Evolutionary conservation across 1,284 basidiomycete genomes (phyloP).

Genomic region (Athelia sp.): DNA sequence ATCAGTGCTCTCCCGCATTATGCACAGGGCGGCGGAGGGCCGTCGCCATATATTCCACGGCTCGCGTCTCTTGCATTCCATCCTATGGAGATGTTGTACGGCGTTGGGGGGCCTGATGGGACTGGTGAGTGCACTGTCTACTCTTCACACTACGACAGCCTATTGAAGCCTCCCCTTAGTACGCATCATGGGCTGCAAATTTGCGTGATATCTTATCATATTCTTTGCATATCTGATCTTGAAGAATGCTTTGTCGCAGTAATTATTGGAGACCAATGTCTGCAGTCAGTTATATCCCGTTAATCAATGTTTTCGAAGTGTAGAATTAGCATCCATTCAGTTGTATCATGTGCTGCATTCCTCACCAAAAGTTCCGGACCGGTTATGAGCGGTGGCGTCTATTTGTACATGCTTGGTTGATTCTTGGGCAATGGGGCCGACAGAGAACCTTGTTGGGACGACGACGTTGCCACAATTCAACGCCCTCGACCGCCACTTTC

Average conservation of each 20-base stretch:
- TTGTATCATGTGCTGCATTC: too few species aligned
- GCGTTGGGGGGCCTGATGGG: conserved; percentile 68
- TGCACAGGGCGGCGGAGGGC: conserved; percentile 35
- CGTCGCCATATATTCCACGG: conserved; percentile 58
- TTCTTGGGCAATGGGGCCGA: too few species aligned
- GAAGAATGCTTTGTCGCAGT: too few species aligned
- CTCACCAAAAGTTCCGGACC: too few species aligned
- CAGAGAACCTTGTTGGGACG: neutral
- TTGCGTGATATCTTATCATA: conserved; percentile 13
- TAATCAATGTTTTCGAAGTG: too few species aligned
- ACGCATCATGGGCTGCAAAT: conserved; percentile 42
- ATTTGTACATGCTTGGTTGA: too few species aligned
- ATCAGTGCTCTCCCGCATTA: conserved; percentile 39
- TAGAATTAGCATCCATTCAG: too few species aligned
- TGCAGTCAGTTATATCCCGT: too few species aligned
- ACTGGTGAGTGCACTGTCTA: conserved; percentile 42
- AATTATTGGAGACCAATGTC: too few species aligned
- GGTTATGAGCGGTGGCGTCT: too few species aligned
- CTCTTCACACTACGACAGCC: neutral
- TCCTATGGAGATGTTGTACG: conserved; percentile 77
- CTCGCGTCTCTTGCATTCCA: conserved; percentile 68
- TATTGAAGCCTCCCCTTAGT: conserved; percentile 22
- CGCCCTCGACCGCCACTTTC: neutral
- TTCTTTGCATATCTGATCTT: too few species aligned
- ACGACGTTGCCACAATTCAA: neutral